Base-by-base conservation (phyloP, 352 stramenopile species). In the Aphanomyces astaci region DNA sequence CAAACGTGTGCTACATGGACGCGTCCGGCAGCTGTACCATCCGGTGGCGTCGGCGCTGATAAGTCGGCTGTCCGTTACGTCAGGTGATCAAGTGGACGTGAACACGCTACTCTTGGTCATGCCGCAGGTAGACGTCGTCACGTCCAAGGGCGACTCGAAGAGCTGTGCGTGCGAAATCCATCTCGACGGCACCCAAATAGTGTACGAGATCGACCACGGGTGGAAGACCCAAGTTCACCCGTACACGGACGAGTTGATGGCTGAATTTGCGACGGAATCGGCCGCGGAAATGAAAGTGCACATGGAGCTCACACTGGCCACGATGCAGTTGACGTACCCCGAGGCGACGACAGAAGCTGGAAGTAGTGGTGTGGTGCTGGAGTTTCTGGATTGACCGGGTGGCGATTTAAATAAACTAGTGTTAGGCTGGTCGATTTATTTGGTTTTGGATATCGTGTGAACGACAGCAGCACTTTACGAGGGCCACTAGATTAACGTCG, bases 261-360 rank as follows among this genome's bases (percentile, higher is more conserved):
- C 33, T n/a, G 62, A 68, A 28, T 52, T 68, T 4, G 62, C 62
- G 31, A 68, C 39, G n/a, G 62, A 68, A 28, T 68, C 62, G 46
- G 43, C 62, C 32, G 39, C 19, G 9, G 62, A 68, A 46, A 68
- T 68, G 62, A 43, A 60, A 31, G 48, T 68, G 4, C 62, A 68
- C 51, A 27, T 68, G 22, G 62, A 68, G 17, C 32, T 68, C 28
- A 68, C 55, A 11, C 15, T 48, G 43, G 31, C 10, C 10, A 45
- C 30, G 28, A 68, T 68, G 3, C 62, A 68, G n/a, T n/a, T 68
- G 39, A 49, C 49, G 46, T 32, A 33, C 51, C 39, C 24, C 57
- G 57, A 65, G 15, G 2, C 10, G n/a, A n/a, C n/a, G n/a, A n/a
- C n/a, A n/a, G n/a, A n/a, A n/a, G n/a, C n/a, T 55, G 36, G 43